Evolutionary conservation across 1,284 basidiomycete species (phyloP).

Genomic region (Coniferiporia sulphurascens): DNA sequence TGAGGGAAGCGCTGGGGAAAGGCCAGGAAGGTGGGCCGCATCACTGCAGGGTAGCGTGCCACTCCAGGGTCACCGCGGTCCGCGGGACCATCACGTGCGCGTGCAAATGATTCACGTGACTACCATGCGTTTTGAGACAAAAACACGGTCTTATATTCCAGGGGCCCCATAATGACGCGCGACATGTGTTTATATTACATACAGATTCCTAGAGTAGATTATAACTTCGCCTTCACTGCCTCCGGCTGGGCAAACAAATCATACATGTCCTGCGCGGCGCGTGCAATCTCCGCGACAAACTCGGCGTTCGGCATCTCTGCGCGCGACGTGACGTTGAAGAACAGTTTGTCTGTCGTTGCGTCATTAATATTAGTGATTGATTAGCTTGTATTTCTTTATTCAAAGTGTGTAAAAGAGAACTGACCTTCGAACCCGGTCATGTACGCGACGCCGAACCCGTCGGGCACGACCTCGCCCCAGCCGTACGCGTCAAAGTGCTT

Average conservation of each 20-base stretch:
- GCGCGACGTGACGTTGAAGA: slow-evolving; percentile 78
- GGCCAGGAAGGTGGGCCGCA: too few relatives aligned
- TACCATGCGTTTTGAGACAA: too few relatives aligned
- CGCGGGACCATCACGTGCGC: too few relatives aligned
- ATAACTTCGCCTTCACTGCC: background rate
- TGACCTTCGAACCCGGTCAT: slow-evolving; percentile 68
- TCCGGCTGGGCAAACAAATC: slow-evolving; percentile 36
- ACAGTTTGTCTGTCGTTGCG: slow-evolving; percentile 53
- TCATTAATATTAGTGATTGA: background rate
- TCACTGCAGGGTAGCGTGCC: too few relatives aligned
- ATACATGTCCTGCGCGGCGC: slow-evolving; percentile 64
- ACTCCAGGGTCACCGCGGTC: too few relatives aligned
- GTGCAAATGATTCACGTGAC: too few relatives aligned
- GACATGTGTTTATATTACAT: too few relatives aligned
- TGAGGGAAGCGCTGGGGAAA: too few relatives aligned
- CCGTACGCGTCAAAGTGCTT: slow-evolving; percentile 79
- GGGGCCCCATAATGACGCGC: too few relatives aligned
- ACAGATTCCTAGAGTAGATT: too few relatives aligned
- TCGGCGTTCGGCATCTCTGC: slow-evolving; percentile 68
- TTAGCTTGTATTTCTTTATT: slow-evolving; percentile 1
- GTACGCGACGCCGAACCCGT: slow-evolving; percentile 77
- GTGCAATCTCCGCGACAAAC: slow-evolving; percentile 62
- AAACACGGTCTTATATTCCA: too few relatives aligned
- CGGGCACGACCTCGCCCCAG: slow-evolving; percentile 80
- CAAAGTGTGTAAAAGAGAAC: slow-evolving; percentile 20